phyloP scores from a whole-genome alignment of 1,284 basidiomycete species.

The Sporisorium graminicola region DNA sequence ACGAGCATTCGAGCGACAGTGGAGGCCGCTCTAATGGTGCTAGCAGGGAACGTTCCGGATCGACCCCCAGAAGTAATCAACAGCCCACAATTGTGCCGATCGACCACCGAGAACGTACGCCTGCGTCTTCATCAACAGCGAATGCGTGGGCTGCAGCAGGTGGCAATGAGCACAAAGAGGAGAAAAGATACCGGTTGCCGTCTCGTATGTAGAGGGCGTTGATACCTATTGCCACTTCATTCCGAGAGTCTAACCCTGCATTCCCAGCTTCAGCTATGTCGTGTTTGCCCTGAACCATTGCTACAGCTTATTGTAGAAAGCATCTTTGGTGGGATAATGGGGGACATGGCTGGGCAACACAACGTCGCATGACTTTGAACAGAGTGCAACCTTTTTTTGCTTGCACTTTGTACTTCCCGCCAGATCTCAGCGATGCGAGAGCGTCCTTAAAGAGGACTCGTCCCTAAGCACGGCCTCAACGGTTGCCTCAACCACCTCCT shows the following conservation, averaged over 20 bases:
- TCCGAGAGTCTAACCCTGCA: neutral
- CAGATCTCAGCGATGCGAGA: neutral
- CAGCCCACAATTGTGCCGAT: neutral
- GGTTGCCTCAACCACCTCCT: neutral
- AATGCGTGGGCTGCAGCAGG: neutral
- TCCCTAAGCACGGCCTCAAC: neutral
- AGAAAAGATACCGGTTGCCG: neutral
- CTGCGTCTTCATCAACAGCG: neutral
- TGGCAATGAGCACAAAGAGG: neutral
- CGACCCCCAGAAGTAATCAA: too few species aligned
- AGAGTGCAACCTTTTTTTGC: neutral
- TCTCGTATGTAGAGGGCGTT: neutral
- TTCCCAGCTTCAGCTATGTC: neutral
- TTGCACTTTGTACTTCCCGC: too few species aligned
- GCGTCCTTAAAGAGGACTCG: neutral
- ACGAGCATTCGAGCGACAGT: neutral
- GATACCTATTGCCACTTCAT: neutral
- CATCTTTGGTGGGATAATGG: neutral
- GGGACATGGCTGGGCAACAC: neutral
- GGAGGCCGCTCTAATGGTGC: neutral
- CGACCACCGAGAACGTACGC: slow-evolving; percentile 2
- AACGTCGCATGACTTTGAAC: neutral
- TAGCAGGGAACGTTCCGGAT: neutral
- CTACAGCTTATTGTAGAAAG: too few species aligned
- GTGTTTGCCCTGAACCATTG: neutral